These are phyloP conservation scores for Maudiozyma barnettii DNA, from an alignment of 805 yeast genomes.

Conservation along the genomic window DNA sequence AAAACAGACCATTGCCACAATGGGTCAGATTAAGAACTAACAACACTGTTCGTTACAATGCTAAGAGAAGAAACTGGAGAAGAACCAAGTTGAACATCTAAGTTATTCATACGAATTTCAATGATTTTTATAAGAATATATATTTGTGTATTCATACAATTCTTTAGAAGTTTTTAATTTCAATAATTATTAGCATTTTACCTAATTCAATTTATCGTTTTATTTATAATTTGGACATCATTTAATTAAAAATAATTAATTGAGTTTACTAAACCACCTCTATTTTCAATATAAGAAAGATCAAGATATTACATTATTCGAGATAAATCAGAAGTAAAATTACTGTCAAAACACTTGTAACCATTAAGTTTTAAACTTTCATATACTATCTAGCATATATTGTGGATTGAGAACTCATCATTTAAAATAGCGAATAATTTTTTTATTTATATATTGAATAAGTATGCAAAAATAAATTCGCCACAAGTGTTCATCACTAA, in stretches of 20 bases:
- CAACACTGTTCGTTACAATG: slow-evolving; percentile 97
- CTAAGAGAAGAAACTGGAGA: slow-evolving; percentile 99
- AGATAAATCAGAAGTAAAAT: not conserved
- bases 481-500: not conserved
- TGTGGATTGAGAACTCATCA: slow-evolving; percentile 27
- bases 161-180: slow-evolving; percentile 1
- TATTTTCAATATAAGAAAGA: no score
- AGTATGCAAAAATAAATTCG: not conserved
- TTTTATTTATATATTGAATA: not conserved
- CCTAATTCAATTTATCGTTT: not conserved
- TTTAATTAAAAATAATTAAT: no score
- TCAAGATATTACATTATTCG: not conserved
- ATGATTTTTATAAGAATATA: slow-evolving; percentile 4
- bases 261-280: no score
- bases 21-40: slow-evolving; percentile 98
- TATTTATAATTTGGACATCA: no score
- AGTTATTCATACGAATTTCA: slow-evolving; percentile 2
- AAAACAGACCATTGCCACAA: slow-evolving; percentile 99
- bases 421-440: slow-evolving; percentile 2
- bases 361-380: slow-evolving; percentile 23
- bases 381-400: slow-evolving; percentile 31
- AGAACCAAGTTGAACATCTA: slow-evolving; percentile 81
- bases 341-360: slow-evolving; percentile 19
- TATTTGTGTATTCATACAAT: slow-evolving; percentile 1
- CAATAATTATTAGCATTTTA: slow-evolving; percentile 5